Percentiles rank a stretch among this genome's conserved stretches.
These are phyloP conservation scores for Multifurca ochricompacta DNA, from an alignment of 768 basidiomycete species.

Conservation along the genomic window DNA sequence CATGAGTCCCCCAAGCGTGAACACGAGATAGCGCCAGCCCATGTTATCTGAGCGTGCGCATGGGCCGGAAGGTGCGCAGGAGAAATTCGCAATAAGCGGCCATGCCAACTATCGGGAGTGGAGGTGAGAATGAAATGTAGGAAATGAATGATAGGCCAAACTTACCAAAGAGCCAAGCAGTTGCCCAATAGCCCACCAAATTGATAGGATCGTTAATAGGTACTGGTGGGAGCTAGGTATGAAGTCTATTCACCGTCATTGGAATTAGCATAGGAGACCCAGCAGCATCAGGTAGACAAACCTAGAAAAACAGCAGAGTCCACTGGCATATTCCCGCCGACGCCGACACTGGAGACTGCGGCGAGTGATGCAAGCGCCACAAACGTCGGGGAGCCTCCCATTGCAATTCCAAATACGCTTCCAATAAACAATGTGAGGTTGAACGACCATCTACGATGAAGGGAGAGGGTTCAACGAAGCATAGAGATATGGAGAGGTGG, in stretches of 20 bases:
- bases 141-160: background rate
- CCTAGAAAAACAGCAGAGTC: conserved; percentile 46
- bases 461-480: too few species aligned
- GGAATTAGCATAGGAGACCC: background rate
- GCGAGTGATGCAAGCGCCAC: conserved; percentile 40
- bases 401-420: conserved; percentile 44
- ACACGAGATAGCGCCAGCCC: conserved; percentile 58
- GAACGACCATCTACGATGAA: conserved; percentile 37
- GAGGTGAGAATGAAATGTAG: background rate
- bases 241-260: conserved; percentile 32
- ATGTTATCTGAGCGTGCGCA: conserved; percentile 43
- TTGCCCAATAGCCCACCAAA: conserved; percentile 56
- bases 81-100: conserved; percentile 50
- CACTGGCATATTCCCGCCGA: conserved; percentile 53
- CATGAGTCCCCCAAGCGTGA: conserved; percentile 45
- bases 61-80: conserved; percentile 33
- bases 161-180: conserved; percentile 41
- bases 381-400: conserved; percentile 42
- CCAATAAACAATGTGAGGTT: conserved; percentile 49
- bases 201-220: conserved; percentile 46
- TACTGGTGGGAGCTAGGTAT: conserved; percentile 50
- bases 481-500: background rate
- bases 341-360: conserved; percentile 40
- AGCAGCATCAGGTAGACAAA: conserved; percentile 13
- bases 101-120: conserved; percentile 40